Conservation (phyloP, 1,284 basidiomycete species). For the Pseudozyma flocculosa region DNA sequence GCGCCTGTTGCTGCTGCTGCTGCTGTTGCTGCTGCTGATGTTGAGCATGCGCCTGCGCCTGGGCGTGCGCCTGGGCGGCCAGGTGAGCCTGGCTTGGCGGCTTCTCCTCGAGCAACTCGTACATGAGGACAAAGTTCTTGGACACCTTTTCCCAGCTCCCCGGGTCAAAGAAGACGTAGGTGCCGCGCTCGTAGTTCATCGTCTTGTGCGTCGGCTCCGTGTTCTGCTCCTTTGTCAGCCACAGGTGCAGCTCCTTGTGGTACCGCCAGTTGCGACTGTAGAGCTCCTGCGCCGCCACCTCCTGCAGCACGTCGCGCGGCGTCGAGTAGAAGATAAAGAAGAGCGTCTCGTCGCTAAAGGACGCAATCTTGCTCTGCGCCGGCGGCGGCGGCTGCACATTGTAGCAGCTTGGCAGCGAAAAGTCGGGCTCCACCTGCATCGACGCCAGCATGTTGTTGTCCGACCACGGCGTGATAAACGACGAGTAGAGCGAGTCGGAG, state of each 20-base stretch:
- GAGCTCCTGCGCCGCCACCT: constrained; percentile 93
- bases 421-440: constrained; percentile 78
- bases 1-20: constrained; percentile 12
- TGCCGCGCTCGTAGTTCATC: constrained; percentile 81
- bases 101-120: constrained; percentile 84
- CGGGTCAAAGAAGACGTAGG: constrained; percentile 89
- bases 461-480: constrained; percentile 95
- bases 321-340: constrained; percentile 99
- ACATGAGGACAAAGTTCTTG: constrained; percentile 75
- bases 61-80: constrained; percentile 30
- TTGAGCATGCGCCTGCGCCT: constrained; percentile 17
- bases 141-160: constrained; percentile 79
- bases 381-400: constrained; percentile 88
- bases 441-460: constrained; percentile 79
- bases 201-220: constrained; percentile 81
- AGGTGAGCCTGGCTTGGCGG: constrained; percentile 36
- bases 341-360: constrained; percentile 93
- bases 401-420: constrained; percentile 87
- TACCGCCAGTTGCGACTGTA: constrained; percentile 97
- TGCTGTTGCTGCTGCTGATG: constrained; percentile 14
- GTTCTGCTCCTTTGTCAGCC: constrained; percentile 90
- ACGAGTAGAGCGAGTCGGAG: constrained; percentile 81
- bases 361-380: constrained; percentile 79
- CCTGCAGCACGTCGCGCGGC: constrained; percentile 88
- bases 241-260: constrained; percentile 90